A percentile compares a stretch with the other conserved stretches of the same genome.
phyloP scores from a whole-genome alignment of 2,329 filamentous ascomycete genomes.

The Penicillium paneum region DNA sequence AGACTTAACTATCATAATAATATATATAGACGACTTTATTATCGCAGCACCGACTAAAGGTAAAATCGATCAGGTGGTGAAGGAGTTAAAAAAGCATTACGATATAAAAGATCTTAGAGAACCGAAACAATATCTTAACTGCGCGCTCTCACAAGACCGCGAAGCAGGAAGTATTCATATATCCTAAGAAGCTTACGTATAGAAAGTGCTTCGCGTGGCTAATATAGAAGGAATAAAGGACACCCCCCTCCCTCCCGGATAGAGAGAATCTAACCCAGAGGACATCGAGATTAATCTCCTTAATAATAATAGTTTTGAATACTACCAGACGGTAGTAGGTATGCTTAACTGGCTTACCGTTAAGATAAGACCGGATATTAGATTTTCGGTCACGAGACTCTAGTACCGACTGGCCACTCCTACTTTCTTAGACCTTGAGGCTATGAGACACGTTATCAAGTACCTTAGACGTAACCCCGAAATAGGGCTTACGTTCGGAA shows the following conservation, averaged over 20 bases:
- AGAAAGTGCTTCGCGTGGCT: no score
- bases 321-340: neutral
- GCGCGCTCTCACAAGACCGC: neutral
- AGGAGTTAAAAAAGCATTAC: neutral
- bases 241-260: neutral
- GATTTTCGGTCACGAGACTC: neutral
- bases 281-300: neutral
- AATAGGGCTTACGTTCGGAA: no score
- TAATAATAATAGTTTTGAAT: neutral
- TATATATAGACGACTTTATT: no score
- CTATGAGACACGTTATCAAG: neutral
- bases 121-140: neutral
- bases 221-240: neutral
- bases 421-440: neutral
- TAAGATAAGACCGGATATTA: neutral
- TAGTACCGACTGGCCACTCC: neutral
- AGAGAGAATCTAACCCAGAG: no score
- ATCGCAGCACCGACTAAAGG: rapidly evolving
- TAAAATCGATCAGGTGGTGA: no score
- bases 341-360: neutral
- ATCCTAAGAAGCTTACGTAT: no score
- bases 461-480: no score
- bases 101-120: neutral
- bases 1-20: no score
- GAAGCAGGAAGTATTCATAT: no score